Conservation (phyloP, 352 stramenopile genomes). For the Phytophthora cactorum region DNA sequence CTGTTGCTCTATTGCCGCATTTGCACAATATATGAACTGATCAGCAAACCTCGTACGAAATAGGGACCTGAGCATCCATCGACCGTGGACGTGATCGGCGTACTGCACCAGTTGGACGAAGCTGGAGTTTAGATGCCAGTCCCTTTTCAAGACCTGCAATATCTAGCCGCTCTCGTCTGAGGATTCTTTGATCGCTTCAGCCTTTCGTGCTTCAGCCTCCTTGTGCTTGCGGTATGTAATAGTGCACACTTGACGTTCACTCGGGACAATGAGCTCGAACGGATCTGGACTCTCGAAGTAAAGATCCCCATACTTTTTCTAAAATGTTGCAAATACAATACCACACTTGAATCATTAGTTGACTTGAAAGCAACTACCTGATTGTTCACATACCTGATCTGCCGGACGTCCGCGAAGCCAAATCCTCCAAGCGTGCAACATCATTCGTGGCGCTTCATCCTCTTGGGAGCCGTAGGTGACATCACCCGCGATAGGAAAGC, state of each 20-base stretch:
- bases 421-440: slow-evolving; percentile 85
- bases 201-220: slow-evolving; percentile 14
- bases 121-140: slow-evolving; percentile 39
- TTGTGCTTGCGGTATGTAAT: slow-evolving; percentile 58
- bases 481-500: slow-evolving; percentile 79
- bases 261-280: slow-evolving; percentile 69
- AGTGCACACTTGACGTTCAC: slow-evolving; percentile 60
- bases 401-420: slow-evolving; percentile 60
- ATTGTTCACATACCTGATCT: slow-evolving; percentile 41
- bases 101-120: slow-evolving; percentile 60
- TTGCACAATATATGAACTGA: slow-evolving; percentile 11
- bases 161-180: slow-evolving; percentile 2
- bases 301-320: slow-evolving; percentile 66
- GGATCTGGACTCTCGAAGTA: slow-evolving; percentile 73
- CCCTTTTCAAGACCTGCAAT: neutral
- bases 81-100: slow-evolving; percentile 58
- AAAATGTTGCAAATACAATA: slow-evolving; percentile 10
- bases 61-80: slow-evolving; percentile 67
- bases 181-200: slow-evolving; percentile 6
- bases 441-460: slow-evolving; percentile 79
- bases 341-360: slow-evolving; percentile 1
- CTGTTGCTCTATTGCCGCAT: slow-evolving; percentile 10
- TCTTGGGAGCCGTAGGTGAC: slow-evolving; percentile 73
- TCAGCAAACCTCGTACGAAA: neutral
- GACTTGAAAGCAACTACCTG: neutral